Base-by-base conservation (phyloP, 805 yeast genomes). In the Komagataella ulmi region DNA sequence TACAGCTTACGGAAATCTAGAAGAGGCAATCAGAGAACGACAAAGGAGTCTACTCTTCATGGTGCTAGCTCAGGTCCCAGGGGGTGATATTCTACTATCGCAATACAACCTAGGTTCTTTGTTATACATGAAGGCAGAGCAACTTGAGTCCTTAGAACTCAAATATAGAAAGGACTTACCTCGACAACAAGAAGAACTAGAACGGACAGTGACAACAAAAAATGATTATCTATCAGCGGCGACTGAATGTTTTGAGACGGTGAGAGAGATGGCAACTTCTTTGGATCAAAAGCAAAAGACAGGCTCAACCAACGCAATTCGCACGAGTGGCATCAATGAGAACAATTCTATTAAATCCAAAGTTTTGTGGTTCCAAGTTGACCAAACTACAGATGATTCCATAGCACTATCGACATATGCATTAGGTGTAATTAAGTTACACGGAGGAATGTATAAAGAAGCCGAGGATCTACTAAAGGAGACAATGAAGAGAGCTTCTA, bases 321-420 rank as follows among this genome's bases (percentile, higher is more conserved):
- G 47, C 23, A 30, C 14, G 12, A 30, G 40, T 30, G 40, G 40
- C 14, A 30, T 30, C 14, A 30, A 30, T 30, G 40, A 30, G 10
- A 30, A 30, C 40, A 30, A 30, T 12, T 30, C 6, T 30, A 30
- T 30, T 14, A 30, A 30, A 30, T 30, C 40, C 14, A 30, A 14
- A 10, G 19, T 45, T 45, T 10, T 45, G 23, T 18, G 47, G 23
- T 18, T 8, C 14, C 19, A 19, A 45, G 49, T 36, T 8, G 52
- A 51, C n/a, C n/a, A 19, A 55, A 56, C 36, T 45, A 66, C 84
- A 10, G 74, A 77, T 36, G 88, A 85, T 55, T 79, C 85, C 1
- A 80, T 85, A 46, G 93, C 95, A 0, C 71, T 90, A 62, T 80
- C 96, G 0, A 80, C 88, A 0, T 90, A 85, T 61, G 95, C 96